phyloP scores from a whole-genome alignment of 2,329 filamentous ascomycete genomes.

The Fusarium irregulare region DNA sequence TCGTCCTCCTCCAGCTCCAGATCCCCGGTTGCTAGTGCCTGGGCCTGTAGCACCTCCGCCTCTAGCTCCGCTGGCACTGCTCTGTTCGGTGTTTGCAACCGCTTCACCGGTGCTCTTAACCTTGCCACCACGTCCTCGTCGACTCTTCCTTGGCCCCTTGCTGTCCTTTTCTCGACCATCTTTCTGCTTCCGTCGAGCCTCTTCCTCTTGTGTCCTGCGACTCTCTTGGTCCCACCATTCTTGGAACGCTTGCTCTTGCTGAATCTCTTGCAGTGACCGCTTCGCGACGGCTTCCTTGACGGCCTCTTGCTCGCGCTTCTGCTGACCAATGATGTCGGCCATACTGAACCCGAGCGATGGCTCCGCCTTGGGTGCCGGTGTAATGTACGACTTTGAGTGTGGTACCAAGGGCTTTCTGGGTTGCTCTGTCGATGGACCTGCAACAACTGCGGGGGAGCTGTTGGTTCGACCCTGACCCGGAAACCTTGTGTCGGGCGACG shows the following conservation, averaged over 20 bases:
- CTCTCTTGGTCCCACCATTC: conserved; percentile 96
- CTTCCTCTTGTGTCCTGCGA: conserved; percentile 73
- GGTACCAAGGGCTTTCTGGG: conserved; percentile 61
- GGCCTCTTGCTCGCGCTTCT: conserved; percentile 84
- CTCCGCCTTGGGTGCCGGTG: conserved; percentile 69
- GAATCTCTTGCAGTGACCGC: conserved; percentile 91
- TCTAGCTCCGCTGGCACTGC: conserved; percentile 19
- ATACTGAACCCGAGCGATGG: conserved; percentile 78
- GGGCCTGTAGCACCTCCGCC: conserved; percentile 22
- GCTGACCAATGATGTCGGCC: conserved; percentile 88
- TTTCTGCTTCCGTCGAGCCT: conserved; percentile 56
- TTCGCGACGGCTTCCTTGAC: conserved; percentile 88
- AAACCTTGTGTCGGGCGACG: conserved; percentile 72
- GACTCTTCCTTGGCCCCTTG: conserved; percentile 48
- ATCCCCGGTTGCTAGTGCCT: conserved; percentile 29
- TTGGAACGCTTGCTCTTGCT: conserved; percentile 96
- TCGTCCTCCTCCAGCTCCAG: conserved; percentile 36
- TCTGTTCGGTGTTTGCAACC: conserved; percentile 32
- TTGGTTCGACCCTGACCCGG: conserved; percentile 64
- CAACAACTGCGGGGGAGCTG: conserved; percentile 48
- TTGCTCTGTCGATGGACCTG: conserved; percentile 45
- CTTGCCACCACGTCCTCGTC: conserved; percentile 50
- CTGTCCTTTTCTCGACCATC: conserved; percentile 56
- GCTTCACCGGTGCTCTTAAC: conserved; percentile 39
- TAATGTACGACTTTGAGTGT: conserved; percentile 71